Evolutionary conservation across 2,329 filamentous ascomycete species (phyloP), one percentile per base, ranked within the genome.

Genomic region (Neocatenulostroma microsporum): DNA sequence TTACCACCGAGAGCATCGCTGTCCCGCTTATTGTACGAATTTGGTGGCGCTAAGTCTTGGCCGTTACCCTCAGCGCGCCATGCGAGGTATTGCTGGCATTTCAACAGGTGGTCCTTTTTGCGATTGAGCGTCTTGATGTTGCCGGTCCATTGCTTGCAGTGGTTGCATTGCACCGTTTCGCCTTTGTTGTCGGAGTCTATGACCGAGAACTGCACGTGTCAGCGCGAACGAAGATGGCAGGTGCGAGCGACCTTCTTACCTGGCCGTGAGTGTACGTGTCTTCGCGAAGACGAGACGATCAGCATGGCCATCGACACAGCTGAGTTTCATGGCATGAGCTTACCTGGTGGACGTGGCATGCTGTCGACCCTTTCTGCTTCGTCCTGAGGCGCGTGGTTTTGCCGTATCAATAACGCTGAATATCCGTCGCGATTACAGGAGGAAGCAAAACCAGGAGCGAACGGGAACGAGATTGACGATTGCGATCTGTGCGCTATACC

Each of bases 61-160:
- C 55, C 55, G 39, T 58, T 51, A 32, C 55, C 55, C 15, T 44
- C 41, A 7, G 48, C 49, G 28, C 55, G 45, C 55, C 54, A 58
- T 14, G 41, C 34, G 21, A 41, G 35, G 39, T 58, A 58, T 30
- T 46, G 44, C 8, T 45, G 34, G 30, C 55, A 58, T 20, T 48
- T 50, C 17, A 46, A 35, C 12, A 58, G 45, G 42, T 56, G 55
- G 2, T 48, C 44, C 30, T 58, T 58, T 38, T 58, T 58, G 37
- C 55, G 53, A 24, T 52, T 52, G 14, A 58, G 44, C 7, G 50
- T 56, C 47, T 53, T 54, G 43, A 48, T 34, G 35, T 46, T 53
- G 20, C 53, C 53, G 11, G 51, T 54, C 55, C 55, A 58, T 30
- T 46, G 43, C 34, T 50, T 50, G 41, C 54, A 57, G 39, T 57